A percentile compares a stretch with the other conserved stretches of the same genome.
Evolutionary conservation across 306 rosid genomes (phyloP).

Genomic region (Myrica gale): DNA sequence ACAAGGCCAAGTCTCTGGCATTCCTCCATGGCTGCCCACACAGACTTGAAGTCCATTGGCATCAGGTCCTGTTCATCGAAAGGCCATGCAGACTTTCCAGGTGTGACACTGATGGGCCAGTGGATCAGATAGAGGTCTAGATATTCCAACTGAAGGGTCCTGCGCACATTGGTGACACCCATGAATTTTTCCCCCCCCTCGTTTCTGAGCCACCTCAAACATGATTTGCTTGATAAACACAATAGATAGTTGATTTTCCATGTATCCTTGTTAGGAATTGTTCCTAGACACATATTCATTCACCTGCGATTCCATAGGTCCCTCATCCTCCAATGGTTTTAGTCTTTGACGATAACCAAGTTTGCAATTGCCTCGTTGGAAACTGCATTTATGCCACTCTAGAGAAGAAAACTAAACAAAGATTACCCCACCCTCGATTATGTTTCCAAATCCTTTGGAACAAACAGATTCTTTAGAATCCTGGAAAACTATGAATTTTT

Average conservation of each 20-base stretch:
- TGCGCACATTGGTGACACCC: background rate
- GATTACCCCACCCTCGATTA: too few species aligned
- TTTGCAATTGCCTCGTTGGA: too few species aligned
- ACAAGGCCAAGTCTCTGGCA: conserved; percentile 14
- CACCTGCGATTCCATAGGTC: background rate
- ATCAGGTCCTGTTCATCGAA: background rate
- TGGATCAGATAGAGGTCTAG: conserved; percentile 12
- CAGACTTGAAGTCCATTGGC: conserved; percentile 11
- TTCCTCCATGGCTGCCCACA: conserved; percentile 20
- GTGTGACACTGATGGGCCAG: conserved; percentile 6
- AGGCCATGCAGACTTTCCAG: background rate
- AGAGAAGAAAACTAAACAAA: too few species aligned
- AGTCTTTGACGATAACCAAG: too few species aligned
- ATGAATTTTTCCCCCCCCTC: too few species aligned
- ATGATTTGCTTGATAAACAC: background rate
- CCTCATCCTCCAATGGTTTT: too few species aligned
- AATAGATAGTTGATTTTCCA: background rate
- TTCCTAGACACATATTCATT: background rate
- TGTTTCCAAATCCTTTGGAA: too few species aligned
- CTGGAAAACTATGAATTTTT: too few species aligned
- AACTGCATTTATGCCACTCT: too few species aligned
- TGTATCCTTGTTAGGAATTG: background rate
- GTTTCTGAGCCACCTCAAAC: background rate
- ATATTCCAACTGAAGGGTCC: conserved; percentile 11
- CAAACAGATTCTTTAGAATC: too few species aligned